Evolutionary conservation across 257 asterid genomes (phyloP), one percentile per base, ranked within the genome.

Genomic region (Datura wrightii): DNA sequence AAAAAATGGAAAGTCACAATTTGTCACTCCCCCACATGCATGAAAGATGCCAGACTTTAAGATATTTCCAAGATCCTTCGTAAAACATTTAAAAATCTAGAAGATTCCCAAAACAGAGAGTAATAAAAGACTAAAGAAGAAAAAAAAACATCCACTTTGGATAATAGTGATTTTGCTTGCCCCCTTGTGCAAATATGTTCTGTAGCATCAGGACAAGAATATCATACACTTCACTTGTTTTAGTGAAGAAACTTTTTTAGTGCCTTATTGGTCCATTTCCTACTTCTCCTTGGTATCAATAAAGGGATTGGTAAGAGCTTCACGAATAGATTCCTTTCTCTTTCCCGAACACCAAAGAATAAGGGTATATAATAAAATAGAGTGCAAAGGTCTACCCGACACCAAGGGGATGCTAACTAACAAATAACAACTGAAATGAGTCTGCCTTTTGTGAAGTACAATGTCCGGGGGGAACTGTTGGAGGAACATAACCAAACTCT

Each of bases 141-240:
- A 41, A 18, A 70, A 0, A 7, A 4, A 8, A 15, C 1, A 72
- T 72, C 80, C 39, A 19, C 41, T 19, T 19, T 19, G 6, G 6
- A 74, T 19, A 74, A 24, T 11, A 3, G 19, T 48, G 80, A 74
- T 74, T 74, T 48, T 74, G 15, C 54, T 48, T 19, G 3, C 18
- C 19, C 14, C n/a, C 80, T 72, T 19, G 11, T 72, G 56, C 37
- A 71, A 44, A 71, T n/a, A 42, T 9, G 39, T 5, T 71, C 41
- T 72, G 80, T 39, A 19, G 80, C 18, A 72, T 42, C 80, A 3
- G 39, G 59, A 72, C 58, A 72, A 72, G 42, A 72, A 72, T 37
- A 14, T 72, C 13, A 72, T 65, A 13, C 2, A 11, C 72, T 34
- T 36, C 46, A 65, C 10, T 14, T 13, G 3, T 39, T 39, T 39